Conservation (phyloP, 768 basidiomycete species). For the Hygrocybe punicea region DNA sequence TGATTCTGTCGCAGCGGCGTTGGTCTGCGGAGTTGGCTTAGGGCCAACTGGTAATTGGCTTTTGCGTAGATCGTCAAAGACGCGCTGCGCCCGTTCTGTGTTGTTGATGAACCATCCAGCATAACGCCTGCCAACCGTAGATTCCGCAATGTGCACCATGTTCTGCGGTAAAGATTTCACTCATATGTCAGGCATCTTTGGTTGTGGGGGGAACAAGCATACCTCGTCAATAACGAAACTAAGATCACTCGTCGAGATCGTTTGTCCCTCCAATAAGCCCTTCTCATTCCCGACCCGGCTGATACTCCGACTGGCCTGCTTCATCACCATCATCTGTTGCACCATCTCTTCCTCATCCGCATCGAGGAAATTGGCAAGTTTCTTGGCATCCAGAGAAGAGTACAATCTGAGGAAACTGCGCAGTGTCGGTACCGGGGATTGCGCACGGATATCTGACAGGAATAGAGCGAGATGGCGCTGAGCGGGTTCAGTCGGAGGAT, state of each 20-base stretch:
- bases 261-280: constrained; percentile 78
- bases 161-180: constrained; percentile 53
- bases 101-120: constrained; percentile 98
- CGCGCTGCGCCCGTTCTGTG: constrained; percentile 86
- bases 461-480: constrained; percentile 83
- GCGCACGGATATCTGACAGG: constrained; percentile 74
- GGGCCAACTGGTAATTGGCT: constrained; percentile 45
- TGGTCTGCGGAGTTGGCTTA: constrained; percentile 16
- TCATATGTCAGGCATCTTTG: background rate
- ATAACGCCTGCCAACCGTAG: constrained; percentile 87
- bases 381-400: constrained; percentile 86
- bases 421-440: constrained; percentile 76
- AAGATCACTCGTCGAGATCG: constrained; percentile 86
- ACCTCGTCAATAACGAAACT: constrained; percentile 96
- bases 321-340: constrained; percentile 96
- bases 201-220: constrained; percentile 28
- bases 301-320: constrained; percentile 78
- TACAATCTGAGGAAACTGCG: constrained; percentile 94
- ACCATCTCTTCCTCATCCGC: constrained; percentile 91
- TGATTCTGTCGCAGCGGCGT: constrained; percentile 13
- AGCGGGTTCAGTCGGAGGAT: constrained; percentile 60
- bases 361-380: constrained; percentile 89
- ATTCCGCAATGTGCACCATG: constrained; percentile 95
- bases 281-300: constrained; percentile 56
- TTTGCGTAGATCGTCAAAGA: constrained; percentile 70